A percentile compares a stretch with the other conserved stretches of the same genome.
phyloP scores from a whole-genome alignment of 805 yeast genomes.

The Wickerhamiella cacticola region DNA sequence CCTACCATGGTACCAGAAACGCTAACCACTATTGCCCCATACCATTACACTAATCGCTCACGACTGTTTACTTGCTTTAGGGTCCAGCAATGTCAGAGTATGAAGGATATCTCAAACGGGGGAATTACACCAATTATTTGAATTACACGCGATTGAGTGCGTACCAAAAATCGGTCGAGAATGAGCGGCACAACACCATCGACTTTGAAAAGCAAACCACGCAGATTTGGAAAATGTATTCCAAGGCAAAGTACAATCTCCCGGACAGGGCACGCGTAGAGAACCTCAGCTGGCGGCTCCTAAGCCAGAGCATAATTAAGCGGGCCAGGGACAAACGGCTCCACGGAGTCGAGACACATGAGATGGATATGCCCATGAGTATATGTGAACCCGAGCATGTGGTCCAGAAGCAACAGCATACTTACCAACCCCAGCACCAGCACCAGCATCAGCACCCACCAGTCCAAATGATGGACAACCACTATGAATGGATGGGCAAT shows the following conservation, averaged over 20 bases:
- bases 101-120: conserved; percentile 7
- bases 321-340: neutral
- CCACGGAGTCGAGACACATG: neutral
- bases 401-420: too few species aligned
- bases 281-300: conserved; percentile 79
- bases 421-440: too few species aligned
- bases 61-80: neutral
- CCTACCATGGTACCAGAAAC: neutral
- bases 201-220: conserved; percentile 27
- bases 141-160: conserved; percentile 7
- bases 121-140: conserved; percentile 8
- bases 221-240: conserved; percentile 70
- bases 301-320: conserved; percentile 29
- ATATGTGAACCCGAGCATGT: too few species aligned
- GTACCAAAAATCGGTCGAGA: neutral
- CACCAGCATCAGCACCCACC: too few species aligned
- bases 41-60: neutral
- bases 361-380: neutral
- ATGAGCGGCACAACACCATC: neutral
- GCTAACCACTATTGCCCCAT: neutral
- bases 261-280: conserved; percentile 71
- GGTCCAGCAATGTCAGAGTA: neutral
- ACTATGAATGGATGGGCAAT: neutral
- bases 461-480: neutral
- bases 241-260: conserved; percentile 57